phyloP scores from a whole-genome alignment of 2,329 filamentous ascomycete genomes.

The Fonsecaea multimorphosa region DNA sequence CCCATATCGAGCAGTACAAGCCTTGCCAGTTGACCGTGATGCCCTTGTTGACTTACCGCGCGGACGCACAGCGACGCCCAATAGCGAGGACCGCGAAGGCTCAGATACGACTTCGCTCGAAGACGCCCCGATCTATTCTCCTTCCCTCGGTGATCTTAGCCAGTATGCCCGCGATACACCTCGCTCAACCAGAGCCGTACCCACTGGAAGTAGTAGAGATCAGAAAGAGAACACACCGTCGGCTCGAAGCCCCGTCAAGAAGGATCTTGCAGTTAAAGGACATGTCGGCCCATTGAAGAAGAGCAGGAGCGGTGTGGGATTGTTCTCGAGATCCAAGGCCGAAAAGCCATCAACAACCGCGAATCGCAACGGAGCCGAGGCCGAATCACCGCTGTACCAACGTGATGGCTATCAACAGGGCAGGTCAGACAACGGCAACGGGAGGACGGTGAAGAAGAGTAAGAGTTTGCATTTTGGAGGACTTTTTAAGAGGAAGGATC shows the following conservation, averaged over 20 bases:
- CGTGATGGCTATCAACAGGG: constrained; percentile 19
- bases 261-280: background rate
- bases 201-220: background rate
- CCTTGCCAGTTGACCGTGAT: background rate
- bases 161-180: constrained; percentile 37
- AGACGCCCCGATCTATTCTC: constrained; percentile 39
- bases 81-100: constrained; percentile 25
- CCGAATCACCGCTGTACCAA: constrained; percentile 17
- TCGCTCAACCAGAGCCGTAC: constrained; percentile 8
- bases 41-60: background rate
- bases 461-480: constrained; percentile 32
- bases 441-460: constrained; percentile 30
- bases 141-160: constrained; percentile 37
- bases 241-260: constrained; percentile 21
- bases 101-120: constrained; percentile 30
- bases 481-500: constrained; percentile 30
- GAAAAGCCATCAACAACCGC: constrained; percentile 2
- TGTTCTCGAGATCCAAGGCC: constrained; percentile 29
- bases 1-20: constrained; percentile 1
- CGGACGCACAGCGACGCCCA: constrained; percentile 10
- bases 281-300: constrained; percentile 26
- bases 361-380: background rate
- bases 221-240: constrained; percentile 23
- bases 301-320: constrained; percentile 30
- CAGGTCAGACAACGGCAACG: constrained; percentile 5